phyloP scores from a whole-genome alignment of 306 rosid species.

The Geum urbanum region DNA sequence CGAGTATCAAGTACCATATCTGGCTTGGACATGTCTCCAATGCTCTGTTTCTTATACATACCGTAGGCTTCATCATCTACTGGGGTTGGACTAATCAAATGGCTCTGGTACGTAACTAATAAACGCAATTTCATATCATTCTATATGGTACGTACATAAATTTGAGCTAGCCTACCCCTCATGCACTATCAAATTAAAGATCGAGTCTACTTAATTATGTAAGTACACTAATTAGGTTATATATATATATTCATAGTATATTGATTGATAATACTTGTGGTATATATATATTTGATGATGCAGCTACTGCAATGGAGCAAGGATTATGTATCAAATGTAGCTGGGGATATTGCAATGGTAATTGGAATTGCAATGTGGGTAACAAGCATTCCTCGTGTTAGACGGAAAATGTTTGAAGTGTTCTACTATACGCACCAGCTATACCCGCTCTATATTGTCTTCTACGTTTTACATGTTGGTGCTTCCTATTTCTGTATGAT shows the following conservation, averaged over 20 bases:
- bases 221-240: too few relatives aligned
- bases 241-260: too few relatives aligned
- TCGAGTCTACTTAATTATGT: too few relatives aligned
- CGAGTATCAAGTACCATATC: slow-evolving; percentile 61
- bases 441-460: slow-evolving; percentile 49
- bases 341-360: slow-evolving; percentile 48
- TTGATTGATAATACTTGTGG: neutral
- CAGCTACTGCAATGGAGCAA: slow-evolving; percentile 51
- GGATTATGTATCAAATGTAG: slow-evolving; percentile 51
- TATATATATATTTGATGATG: neutral
- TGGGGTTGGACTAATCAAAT: slow-evolving; percentile 60
- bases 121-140: too few relatives aligned
- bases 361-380: slow-evolving; percentile 54
- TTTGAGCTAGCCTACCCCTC: too few relatives aligned
- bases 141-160: too few relatives aligned
- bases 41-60: slow-evolving; percentile 48
- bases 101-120: slow-evolving; percentile 23
- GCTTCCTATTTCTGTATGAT: slow-evolving; percentile 46
- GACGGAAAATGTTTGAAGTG: slow-evolving; percentile 63
- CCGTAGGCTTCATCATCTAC: slow-evolving; percentile 56
- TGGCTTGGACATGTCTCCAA: slow-evolving; percentile 71
- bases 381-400: slow-evolving; percentile 37
- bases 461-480: slow-evolving; percentile 63
- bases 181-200: too few relatives aligned
- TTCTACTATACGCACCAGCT: slow-evolving; percentile 72